These are phyloP conservation scores for Scutellaria minor DNA, from an alignment of 257 asterid species.

Conservation along the genomic window DNA sequence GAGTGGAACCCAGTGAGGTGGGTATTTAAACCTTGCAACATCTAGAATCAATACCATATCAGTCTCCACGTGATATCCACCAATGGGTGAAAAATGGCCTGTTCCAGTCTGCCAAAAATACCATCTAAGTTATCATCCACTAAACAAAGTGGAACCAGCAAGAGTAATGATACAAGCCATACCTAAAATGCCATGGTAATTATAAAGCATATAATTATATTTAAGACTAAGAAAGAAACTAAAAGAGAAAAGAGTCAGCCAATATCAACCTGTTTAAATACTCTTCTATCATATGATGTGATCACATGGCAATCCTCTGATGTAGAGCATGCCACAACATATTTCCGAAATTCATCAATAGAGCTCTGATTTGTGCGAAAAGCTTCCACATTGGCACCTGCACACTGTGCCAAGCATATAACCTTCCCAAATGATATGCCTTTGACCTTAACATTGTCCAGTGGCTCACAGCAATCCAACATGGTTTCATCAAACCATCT, in stretches of 20 bases:
- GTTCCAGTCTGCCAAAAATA: constrained; percentile 62
- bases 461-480: constrained; percentile 80
- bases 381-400: constrained; percentile 75
- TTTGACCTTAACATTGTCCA: constrained; percentile 61
- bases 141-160: neutral
- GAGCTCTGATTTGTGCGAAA: constrained; percentile 65
- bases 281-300: constrained; percentile 64
- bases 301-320: constrained; percentile 70
- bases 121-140: constrained; percentile 3
- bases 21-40: constrained; percentile 87
- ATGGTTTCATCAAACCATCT: constrained; percentile 86
- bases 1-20: constrained; percentile 88
- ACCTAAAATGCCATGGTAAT: neutral
- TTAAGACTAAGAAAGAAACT: neutral
- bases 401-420: constrained; percentile 76
- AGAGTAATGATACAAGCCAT: neutral
- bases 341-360: constrained; percentile 62
- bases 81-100: constrained; percentile 86
- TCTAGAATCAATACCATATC: constrained; percentile 81
- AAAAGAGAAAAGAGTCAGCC: neutral
- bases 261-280: constrained; percentile 55
- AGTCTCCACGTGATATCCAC: constrained; percentile 77
- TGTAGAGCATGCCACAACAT: constrained; percentile 51
- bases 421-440: constrained; percentile 81
- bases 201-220: neutral